phyloP scores from a whole-genome alignment of 140 eudicot genomes.

The Anethum foeniculum region DNA sequence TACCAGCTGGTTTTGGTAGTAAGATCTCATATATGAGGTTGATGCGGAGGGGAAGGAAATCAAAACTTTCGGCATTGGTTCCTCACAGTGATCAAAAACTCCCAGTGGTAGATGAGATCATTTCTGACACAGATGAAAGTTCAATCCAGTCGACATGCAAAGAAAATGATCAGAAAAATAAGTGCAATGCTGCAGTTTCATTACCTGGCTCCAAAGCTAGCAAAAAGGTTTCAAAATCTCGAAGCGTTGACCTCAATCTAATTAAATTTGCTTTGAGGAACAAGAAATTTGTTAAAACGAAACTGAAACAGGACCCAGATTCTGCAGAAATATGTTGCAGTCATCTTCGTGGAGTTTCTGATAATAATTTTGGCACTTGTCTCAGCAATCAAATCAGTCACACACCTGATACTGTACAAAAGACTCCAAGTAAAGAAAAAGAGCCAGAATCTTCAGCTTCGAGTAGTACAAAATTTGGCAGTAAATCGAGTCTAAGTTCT shows the following conservation, averaged over 20 bases:
- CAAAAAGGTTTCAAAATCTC: slow-evolving; percentile 5
- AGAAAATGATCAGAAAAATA: slow-evolving; percentile 16
- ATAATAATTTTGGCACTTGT: slow-evolving; percentile 10
- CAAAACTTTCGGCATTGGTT: slow-evolving; percentile 30
- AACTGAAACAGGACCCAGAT: slow-evolving; percentile 19
- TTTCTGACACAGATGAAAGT: slow-evolving; percentile 24
- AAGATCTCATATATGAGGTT: slow-evolving; percentile 13
- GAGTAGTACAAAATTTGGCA: slow-evolving; percentile 9
- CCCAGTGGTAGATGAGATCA: slow-evolving; percentile 35
- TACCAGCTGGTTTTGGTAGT: slow-evolving; percentile 6
- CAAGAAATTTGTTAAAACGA: slow-evolving; percentile 34
- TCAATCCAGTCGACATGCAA: slow-evolving; percentile 11
- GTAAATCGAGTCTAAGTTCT: slow-evolving; percentile 19
- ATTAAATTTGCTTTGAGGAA: slow-evolving; percentile 25
- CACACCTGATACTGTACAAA: slow-evolving; percentile 10
- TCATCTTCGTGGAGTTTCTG: slow-evolving; percentile 4
- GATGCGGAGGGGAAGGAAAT: slow-evolving; percentile 29
- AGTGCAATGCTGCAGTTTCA: slow-evolving; percentile 16
- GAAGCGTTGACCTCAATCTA: slow-evolving; percentile 15
- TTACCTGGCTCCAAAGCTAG: slow-evolving; percentile 4
- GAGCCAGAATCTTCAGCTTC: slow-evolving; percentile 20
- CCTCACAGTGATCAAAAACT: slow-evolving; percentile 31
- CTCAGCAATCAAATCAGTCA: slow-evolving; percentile 11
- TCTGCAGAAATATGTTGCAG: slow-evolving; percentile 13
- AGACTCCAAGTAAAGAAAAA: slow-evolving; percentile 6